Evolutionary conservation across 2,329 filamentous ascomycete genomes (phyloP), one percentile per base, ranked within the genome.

Genomic region (Cercospora berteroae): DNA sequence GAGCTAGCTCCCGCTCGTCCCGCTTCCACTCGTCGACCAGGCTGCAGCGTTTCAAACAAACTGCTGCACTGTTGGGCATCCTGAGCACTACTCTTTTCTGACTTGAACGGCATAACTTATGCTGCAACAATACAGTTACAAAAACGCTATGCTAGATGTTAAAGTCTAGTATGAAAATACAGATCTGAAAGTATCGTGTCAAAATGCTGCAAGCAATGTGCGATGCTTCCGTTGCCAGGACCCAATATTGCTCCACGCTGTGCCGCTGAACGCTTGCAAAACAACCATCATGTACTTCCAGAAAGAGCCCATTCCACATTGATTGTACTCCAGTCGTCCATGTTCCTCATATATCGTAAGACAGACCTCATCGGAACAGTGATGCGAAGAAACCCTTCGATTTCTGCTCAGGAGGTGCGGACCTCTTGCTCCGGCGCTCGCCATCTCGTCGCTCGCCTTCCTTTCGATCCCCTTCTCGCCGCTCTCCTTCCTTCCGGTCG

Each of bases 341-440:
- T n/a, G 25, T 13, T 52, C 25, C 39, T 42, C 18, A 8, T n/a
- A 44, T 20, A 8, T 18, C 42, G 18, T 20, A 23, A 5, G 4
- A 23, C 48, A 27, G 4, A 52, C 20, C 27, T 64, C 33, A 64
- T 29, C 61, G 29, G 27, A 70, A 63, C 50, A 70, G 33, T 12
- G 66, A 68, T 2, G 63, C 60, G 27, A 70, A 70, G 57, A 70
- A 70, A 0, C 60, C 50, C 50, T 64, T 66, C 39, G 66, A 57
- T 31, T 65, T 65, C 66, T 55, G 50, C 68, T 68, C 65, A 42
- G 63, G 48, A n/a, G 48, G 23, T 55, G 59, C 36, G 27, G 65
- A 42, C 18, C 62, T 62, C 59, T 52, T 67, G 27, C 65, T 70
- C n/a, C 63, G 64, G 42, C 65, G 55, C 42, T 67, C 64, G 20